Percentiles rank a stretch among this genome's conserved stretches.
Evolutionary conservation across 2,329 filamentous ascomycete species (phyloP).

Genomic region (Ophiostoma angusticollis): DNA sequence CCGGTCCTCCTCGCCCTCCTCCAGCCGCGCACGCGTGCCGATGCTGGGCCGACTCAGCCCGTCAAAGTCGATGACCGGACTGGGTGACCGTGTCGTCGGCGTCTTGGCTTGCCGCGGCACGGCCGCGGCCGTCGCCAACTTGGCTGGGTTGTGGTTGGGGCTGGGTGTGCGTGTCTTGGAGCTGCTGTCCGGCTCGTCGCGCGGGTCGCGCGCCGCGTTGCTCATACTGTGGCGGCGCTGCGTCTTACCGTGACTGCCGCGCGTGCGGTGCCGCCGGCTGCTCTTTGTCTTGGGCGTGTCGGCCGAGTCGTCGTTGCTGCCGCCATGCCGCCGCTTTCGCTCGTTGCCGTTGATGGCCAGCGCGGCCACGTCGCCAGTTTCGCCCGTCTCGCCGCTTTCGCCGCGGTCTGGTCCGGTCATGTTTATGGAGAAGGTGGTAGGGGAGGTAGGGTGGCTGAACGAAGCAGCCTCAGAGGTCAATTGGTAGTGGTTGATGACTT

Average conservation of each 20-base stretch:
- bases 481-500: too few relatives aligned
- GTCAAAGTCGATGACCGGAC: conserved; percentile 42
- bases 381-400: conserved; percentile 1
- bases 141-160: neutral
- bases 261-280: neutral
- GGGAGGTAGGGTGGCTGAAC: too few relatives aligned
- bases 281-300: neutral
- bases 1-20: conserved; percentile 41
- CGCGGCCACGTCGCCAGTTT: neutral
- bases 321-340: neutral
- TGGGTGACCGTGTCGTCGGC: conserved; percentile 22
- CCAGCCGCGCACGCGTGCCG: conserved; percentile 51
- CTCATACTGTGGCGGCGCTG: conserved; percentile 31
- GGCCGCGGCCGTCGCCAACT: neutral
- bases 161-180: neutral
- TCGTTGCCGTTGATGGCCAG: neutral
- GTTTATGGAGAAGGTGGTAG: neutral
- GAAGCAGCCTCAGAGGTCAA: too few relatives aligned
- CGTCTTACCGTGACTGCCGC: neutral
- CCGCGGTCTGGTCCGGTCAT: conserved; percentile 6
- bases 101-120: conserved; percentile 23
- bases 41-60: conserved; percentile 44
- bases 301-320: neutral
- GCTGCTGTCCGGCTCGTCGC: conserved; percentile 32
- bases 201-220: conserved; percentile 48